phyloP scores from a whole-genome alignment of 2,329 filamentous ascomycete species.

The Aspergillus awamori region DNA sequence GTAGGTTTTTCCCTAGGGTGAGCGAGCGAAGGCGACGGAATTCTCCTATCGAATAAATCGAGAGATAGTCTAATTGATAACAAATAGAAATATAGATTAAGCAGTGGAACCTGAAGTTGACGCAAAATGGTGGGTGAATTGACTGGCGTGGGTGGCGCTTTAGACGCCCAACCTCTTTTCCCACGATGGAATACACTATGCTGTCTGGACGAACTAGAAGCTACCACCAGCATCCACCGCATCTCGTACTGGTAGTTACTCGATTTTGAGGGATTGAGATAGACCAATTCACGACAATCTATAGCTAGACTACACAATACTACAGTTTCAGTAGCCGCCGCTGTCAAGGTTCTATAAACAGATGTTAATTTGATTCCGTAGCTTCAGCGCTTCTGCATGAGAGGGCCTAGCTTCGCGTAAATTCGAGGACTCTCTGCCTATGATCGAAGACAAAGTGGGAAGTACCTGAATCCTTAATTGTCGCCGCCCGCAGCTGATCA shows the following conservation, averaged over 20 bases:
- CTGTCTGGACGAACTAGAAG: background rate
- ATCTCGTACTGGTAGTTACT: too few species aligned
- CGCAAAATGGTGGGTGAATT: background rate
- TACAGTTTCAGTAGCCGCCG: background rate
- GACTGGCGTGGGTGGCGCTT: background rate
- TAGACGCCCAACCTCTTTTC: background rate
- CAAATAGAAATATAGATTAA: too few species aligned
- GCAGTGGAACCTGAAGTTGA: too few species aligned
- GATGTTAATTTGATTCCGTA: background rate
- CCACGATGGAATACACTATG: too few species aligned
- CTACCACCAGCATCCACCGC: background rate
- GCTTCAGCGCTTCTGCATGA: background rate
- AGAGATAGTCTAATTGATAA: too few species aligned
- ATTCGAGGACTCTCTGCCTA: background rate
- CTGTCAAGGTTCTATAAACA: background rate
- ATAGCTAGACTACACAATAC: background rate
- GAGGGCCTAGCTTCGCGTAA: background rate
- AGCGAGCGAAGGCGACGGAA: background rate
- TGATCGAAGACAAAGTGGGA: background rate
- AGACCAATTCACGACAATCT: background rate
- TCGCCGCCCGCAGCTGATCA: constrained; percentile 6
- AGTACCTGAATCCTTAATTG: constrained; percentile 1
- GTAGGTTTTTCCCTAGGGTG: constrained; percentile 2
- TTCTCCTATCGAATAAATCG: too few species aligned
- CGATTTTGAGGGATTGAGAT: background rate